These are phyloP conservation scores for Ambrosia artemisiifolia DNA, from an alignment of 129 eudicot species.

Conservation along the genomic window DNA sequence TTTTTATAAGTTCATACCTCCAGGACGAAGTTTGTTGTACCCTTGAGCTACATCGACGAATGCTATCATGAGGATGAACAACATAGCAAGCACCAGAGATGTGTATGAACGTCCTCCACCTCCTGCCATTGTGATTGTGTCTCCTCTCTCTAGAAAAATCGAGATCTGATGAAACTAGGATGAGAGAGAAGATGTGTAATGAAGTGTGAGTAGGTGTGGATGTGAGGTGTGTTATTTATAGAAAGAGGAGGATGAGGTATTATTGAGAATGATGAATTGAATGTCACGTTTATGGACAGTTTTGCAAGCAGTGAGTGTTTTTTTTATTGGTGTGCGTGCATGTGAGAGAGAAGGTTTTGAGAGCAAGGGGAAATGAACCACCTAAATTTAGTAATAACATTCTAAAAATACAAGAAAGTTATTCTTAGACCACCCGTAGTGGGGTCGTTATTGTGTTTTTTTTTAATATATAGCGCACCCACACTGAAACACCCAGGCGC, in stretches of 20 bases:
- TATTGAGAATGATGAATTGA: not conserved
- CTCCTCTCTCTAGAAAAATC: not conserved
- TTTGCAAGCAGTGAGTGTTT: no score
- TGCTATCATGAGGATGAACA: not conserved
- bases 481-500: no score
- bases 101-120: not conserved
- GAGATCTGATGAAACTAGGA: not conserved
- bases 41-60: not conserved
- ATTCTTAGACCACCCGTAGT: no score
- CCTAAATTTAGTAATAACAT: not conserved
- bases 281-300: no score
- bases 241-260: not conserved
- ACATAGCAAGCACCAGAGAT: not conserved
- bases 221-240: not conserved
- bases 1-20: not conserved
- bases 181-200: not conserved
- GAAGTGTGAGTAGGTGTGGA: not conserved
- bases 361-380: not conserved
- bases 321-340: not conserved
- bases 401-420: no score
- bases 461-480: no score
- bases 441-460: no score
- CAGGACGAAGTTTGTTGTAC: not conserved
- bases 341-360: not conserved
- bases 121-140: not conserved